Base-by-base conservation (phyloP, 164 flowering plant genomes). In the Magnolia sinica region DNA sequence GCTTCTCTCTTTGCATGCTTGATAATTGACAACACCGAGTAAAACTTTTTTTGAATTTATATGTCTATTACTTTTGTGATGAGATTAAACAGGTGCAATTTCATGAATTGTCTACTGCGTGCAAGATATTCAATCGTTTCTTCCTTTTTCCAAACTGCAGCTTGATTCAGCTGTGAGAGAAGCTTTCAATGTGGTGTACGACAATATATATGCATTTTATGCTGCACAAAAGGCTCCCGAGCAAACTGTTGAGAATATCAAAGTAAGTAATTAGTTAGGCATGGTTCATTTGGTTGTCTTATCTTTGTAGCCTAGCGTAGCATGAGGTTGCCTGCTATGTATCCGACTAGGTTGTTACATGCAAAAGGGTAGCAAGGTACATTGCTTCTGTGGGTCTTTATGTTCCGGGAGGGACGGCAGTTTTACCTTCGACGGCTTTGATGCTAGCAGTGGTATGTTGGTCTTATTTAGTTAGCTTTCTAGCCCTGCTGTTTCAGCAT, bases 331-430 rank as follows among this genome's bases (percentile, higher is more conserved):
- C 37, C 8, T 81, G 24, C 67, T 52, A 14, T 19, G 27, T 58
- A 64, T 75, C 76, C 82, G 81, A 59, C 49, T 86, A 92, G 99
- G 99, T 97, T 81, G 98, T 96, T 69, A 86, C 79, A 84, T 94
- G 99, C 84, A 96, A 91, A 87, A 83, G 99, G 74, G 93, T 96
- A 61, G 89, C 98, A 64, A 86, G 99, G 80, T 80, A 93, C 82
- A 96, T 94, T 85, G 77, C 85, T 68, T 87, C 98, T 79, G 99
- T 94, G 19, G 99, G 99, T 79, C 93, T 96, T 73, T 96, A 92
- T 83, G 99, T 96, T 80, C 99, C 97, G 7, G 99, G 99, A 22
- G 99, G 99, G 51, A 92, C 97, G 87, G 98, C 99, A 71, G 96
- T 96, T 76, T 87, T 96, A 83, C 99, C 99, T 66, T 96, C 99